Conservation (phyloP, 2,329 filamentous ascomycete species). For the Colletotrichum noveboracense region DNA sequence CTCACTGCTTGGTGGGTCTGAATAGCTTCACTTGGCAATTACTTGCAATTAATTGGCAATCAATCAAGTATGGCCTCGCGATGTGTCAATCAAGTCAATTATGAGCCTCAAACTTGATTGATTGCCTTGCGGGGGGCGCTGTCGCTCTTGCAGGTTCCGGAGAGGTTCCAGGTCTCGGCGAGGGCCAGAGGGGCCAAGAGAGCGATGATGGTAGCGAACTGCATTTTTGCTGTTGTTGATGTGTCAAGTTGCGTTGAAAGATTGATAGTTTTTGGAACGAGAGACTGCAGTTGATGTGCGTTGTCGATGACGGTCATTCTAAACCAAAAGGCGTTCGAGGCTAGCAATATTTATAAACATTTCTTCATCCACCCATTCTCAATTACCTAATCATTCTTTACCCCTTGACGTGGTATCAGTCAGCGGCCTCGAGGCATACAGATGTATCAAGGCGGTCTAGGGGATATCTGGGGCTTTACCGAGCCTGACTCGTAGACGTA, state of each 20-base stretch:
- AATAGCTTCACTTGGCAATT: no score
- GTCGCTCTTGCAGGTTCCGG: slow-evolving; percentile 3
- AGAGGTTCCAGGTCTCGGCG: neutral
- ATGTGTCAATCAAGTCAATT: no score
- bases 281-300: neutral
- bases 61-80: no score
- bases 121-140: no score
- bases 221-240: neutral
- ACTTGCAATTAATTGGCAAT: no score
- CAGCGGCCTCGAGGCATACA: neutral
- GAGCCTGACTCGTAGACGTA: neutral
- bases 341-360: neutral
- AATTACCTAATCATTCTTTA: rapidly evolving
- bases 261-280: neutral
- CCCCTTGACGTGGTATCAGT: neutral
- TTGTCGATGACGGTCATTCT: neutral
- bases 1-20: no score
- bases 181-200: neutral
- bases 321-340: no score
- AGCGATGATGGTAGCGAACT: neutral
- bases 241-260: neutral
- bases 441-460: neutral
- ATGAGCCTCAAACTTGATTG: no score
- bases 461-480: neutral
- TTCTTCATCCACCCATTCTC: rapidly evolving